Evolutionary conservation across 2,329 filamentous ascomycete species (phyloP).

Genomic region (Phaeosphaeria sp.): DNA sequence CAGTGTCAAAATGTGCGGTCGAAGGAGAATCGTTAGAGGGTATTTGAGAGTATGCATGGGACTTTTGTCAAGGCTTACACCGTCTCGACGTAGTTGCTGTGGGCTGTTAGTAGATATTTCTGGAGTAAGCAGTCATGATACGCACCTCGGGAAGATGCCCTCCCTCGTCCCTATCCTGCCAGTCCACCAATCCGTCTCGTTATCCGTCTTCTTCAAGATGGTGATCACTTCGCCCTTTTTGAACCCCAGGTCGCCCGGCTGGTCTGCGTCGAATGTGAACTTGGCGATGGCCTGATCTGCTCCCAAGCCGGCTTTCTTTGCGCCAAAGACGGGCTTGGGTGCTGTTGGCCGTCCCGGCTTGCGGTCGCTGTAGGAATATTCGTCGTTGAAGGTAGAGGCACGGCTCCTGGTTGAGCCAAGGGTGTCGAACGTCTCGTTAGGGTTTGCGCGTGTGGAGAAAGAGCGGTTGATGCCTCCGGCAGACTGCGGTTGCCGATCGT

Average conservation of each 20-base stretch:
- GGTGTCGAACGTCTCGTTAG: conserved; percentile 58
- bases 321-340: conserved; percentile 83
- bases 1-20: neutral
- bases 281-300: conserved; percentile 86
- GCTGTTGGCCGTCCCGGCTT: conserved; percentile 82
- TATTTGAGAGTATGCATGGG: neutral
- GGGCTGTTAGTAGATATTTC: conserved; percentile 1
- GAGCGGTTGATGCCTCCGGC: conserved; percentile 52
- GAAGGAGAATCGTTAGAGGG: conserved; percentile 8
- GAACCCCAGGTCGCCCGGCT: conserved; percentile 90
- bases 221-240: conserved; percentile 98
- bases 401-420: conserved; percentile 43
- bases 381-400: conserved; percentile 52
- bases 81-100: conserved; percentile 52
- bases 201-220: conserved; percentile 92
- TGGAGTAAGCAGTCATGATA: neutral
- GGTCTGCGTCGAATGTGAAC: conserved; percentile 93
- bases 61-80: conserved; percentile 17
- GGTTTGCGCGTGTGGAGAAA: conserved; percentile 59
- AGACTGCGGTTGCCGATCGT: conserved; percentile 62
- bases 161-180: conserved; percentile 83
- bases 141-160: conserved; percentile 88
- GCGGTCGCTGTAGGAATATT: conserved; percentile 63
- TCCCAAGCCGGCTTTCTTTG: conserved; percentile 53
- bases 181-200: conserved; percentile 97